A percentile compares a stretch with the other conserved stretches of the same genome.
Evolutionary conservation across 2,329 filamentous ascomycete genomes (phyloP).

Genomic region (Kalaharituber pfeilii): DNA sequence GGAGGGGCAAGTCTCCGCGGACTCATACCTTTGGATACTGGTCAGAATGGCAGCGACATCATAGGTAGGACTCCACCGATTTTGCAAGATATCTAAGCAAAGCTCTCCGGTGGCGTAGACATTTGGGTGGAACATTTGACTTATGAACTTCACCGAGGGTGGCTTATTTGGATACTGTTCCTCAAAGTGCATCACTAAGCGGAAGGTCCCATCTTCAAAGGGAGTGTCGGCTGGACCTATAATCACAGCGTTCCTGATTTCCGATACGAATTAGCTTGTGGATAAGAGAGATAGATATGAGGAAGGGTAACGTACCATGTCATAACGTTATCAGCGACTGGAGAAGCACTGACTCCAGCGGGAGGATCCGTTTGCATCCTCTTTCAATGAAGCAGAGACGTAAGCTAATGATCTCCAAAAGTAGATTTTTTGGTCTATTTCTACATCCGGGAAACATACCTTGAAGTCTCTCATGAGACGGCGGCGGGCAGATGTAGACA

Average conservation of each 20-base stretch:
- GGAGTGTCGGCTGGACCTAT: slow-evolving; percentile 93
- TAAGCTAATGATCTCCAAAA: slow-evolving; percentile 6
- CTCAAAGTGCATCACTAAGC: slow-evolving; percentile 97
- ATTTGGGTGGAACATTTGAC: slow-evolving; percentile 98
- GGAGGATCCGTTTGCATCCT: slow-evolving; percentile 99
- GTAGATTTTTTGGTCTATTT: too few relatives aligned
- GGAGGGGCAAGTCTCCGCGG: too few relatives aligned
- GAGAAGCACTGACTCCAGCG: slow-evolving; percentile 87
- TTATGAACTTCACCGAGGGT: slow-evolving; percentile 94
- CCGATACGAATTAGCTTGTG: slow-evolving; percentile 6
- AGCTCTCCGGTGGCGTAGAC: slow-evolving; percentile 95
- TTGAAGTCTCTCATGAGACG: slow-evolving; percentile 99
- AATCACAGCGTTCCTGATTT: slow-evolving; percentile 86
- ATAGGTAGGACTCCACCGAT: slow-evolving; percentile 96
- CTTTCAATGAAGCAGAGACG: slow-evolving; percentile 31
- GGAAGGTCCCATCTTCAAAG: slow-evolving; percentile 94
- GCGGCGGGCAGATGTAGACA: slow-evolving; percentile 89
- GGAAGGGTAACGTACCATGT: slow-evolving; percentile 47
- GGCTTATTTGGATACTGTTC: slow-evolving; percentile 98
- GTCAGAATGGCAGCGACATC: slow-evolving; percentile 94
- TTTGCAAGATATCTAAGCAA: slow-evolving; percentile 91
- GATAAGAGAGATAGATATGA: slow-evolving; percentile 3
- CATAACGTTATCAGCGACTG: slow-evolving; percentile 93
- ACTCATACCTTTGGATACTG: slow-evolving; percentile 75
- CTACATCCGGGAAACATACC: slow-evolving; percentile 37